Percentiles rank a stretch among this genome's conserved stretches.
Conservation (phyloP, 768 basidiomycete species). For the Suillus subaureus region DNA sequence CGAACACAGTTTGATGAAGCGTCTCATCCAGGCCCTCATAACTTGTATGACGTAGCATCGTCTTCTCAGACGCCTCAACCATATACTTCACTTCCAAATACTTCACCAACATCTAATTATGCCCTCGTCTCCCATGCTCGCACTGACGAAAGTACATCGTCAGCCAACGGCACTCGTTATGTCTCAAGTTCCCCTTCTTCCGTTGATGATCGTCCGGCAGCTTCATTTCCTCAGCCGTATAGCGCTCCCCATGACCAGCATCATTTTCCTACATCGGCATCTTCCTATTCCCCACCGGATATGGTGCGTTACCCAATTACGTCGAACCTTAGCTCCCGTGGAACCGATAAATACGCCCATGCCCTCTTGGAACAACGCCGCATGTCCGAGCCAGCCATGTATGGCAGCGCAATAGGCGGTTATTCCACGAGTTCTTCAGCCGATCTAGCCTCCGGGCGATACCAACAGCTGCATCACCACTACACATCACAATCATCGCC, state of each 20-base stretch:
- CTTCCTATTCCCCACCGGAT: conserved; percentile 39
- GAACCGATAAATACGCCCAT: conserved; percentile 36
- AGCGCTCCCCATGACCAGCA: conserved; percentile 47
- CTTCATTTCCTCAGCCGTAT: conserved; percentile 42
- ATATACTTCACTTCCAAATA: conserved; percentile 18
- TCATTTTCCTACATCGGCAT: conserved; percentile 45
- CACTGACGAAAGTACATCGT: conserved; percentile 14
- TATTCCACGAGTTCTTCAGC: conserved; percentile 34
- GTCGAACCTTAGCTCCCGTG: conserved; percentile 38
- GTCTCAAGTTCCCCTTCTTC: conserved; percentile 49
- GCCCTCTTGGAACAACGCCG: conserved; percentile 58
- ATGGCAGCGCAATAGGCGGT: conserved; percentile 43
- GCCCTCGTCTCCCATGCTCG: conserved; percentile 22
- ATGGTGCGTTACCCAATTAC: conserved; percentile 42
- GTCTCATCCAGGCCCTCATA: conserved; percentile 33
- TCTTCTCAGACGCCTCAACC: conserved; percentile 18
- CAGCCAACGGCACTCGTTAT: conserved; percentile 19
- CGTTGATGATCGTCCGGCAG: conserved; percentile 39
- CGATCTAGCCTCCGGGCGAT: conserved; percentile 36
- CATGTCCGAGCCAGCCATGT: conserved; percentile 67
- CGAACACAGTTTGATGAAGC: conserved; percentile 33
- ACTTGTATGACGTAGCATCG: conserved; percentile 33
- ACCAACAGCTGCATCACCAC: conserved; percentile 45
- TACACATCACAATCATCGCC: conserved; percentile 37
- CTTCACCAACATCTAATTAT: conserved; percentile 23